Evolutionary conservation across 75 land plant species (phyloP).

Genomic region (Larix kaempferi): DNA sequence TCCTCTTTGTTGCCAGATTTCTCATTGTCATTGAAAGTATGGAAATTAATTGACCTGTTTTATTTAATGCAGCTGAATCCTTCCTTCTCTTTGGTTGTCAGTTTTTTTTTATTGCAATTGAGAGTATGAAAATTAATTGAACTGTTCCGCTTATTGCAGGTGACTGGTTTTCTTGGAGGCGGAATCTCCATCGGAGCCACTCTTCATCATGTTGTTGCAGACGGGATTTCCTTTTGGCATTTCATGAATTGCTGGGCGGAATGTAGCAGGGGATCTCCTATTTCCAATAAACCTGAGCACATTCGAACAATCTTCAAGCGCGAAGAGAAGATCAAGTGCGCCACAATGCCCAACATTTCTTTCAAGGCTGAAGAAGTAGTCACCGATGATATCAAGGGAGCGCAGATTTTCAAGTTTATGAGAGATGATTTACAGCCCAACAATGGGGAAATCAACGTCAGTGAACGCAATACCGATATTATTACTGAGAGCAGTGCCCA

Average conservation of each 20-base stretch:
- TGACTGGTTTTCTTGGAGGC: conserved; percentile 30
- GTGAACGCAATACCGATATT: too few species aligned
- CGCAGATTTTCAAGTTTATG: not conserved
- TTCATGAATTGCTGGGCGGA: conserved; percentile 61
- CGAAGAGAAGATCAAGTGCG: not conserved
- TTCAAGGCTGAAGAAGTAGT: not conserved
- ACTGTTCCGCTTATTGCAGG: conserved; percentile 2
- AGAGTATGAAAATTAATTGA: too few species aligned
- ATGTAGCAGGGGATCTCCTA: not conserved
- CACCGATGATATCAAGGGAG: not conserved
- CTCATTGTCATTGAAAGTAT: too few species aligned
- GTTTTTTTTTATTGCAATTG: too few species aligned
- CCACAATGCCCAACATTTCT: not conserved
- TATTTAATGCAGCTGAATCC: too few species aligned
- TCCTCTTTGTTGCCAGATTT: too few species aligned
- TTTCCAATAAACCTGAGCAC: not conserved
- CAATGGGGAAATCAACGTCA: not conserved
- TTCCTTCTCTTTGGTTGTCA: too few species aligned
- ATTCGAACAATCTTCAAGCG: not conserved
- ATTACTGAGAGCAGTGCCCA: not conserved
- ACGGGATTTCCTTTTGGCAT: conserved; percentile 39
- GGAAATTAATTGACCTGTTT: too few species aligned
- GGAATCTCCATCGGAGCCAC: conserved; percentile 35
- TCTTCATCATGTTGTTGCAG: conserved; percentile 33
- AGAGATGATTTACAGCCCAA: not conserved